Conservation (phyloP, 805 yeast species). For the Pichia cephalocereana region DNA sequence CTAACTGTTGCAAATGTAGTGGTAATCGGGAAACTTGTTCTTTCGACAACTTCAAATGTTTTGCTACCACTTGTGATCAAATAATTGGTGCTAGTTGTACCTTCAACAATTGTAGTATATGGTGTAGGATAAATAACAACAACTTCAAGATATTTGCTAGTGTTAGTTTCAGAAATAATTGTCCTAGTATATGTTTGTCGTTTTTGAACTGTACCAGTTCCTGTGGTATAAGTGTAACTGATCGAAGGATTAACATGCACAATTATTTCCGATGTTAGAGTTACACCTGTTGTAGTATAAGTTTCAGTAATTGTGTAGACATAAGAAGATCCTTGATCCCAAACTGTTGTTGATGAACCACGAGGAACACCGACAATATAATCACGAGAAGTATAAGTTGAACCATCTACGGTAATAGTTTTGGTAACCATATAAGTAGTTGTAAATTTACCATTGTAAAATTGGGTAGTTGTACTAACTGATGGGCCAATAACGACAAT, state of each 20-base stretch:
- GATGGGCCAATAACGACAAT: conserved; percentile 6
- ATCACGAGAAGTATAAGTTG: neutral
- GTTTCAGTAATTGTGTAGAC: neutral
- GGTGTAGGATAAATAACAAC: neutral
- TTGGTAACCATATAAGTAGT: neutral
- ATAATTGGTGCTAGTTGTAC: neutral
- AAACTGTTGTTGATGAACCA: neutral
- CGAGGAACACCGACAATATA: neutral
- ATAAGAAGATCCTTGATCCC: neutral
- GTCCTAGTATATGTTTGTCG: neutral
- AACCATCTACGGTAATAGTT: neutral
- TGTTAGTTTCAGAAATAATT: neutral
- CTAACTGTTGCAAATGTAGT: neutral
- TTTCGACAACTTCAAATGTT: neutral
- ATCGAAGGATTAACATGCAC: neutral
- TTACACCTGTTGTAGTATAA: neutral
- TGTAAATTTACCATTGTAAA: neutral
- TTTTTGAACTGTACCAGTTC: neutral
- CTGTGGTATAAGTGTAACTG: neutral
- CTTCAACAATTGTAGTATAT: neutral
- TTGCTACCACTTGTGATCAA: neutral
- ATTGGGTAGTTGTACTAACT: neutral
- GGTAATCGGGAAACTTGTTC: neutral
- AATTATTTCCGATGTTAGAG: neutral
- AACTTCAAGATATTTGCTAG: neutral